Evolutionary conservation across 345 rosid genomes (phyloP).

Genomic region (Garcia nutans): DNA sequence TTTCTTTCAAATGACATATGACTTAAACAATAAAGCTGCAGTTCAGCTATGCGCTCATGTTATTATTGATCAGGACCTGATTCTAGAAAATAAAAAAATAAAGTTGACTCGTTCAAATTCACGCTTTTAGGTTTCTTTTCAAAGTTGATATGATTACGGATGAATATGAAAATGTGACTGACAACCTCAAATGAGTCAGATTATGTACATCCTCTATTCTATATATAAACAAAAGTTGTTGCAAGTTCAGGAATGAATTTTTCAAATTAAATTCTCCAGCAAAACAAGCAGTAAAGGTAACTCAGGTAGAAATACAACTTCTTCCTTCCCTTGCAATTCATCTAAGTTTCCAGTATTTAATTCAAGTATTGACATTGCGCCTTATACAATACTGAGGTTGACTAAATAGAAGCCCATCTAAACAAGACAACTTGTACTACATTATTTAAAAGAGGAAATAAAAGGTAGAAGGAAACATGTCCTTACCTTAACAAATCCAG

Average conservation of each 20-base stretch:
- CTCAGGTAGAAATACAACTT: background rate
- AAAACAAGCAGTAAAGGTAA: background rate
- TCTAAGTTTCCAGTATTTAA: background rate
- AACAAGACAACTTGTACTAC: background rate
- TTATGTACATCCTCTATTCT: background rate
- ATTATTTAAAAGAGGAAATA: background rate
- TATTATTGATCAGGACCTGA: background rate
- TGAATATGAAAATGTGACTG: background rate
- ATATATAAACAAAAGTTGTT: background rate
- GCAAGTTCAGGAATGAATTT: background rate
- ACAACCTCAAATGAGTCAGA: background rate
- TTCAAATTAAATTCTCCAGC: background rate
- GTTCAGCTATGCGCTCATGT: background rate
- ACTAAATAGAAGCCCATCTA: background rate
- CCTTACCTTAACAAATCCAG: constrained; percentile 81
- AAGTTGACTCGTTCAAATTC: background rate
- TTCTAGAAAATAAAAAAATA: background rate
- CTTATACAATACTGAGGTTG: background rate
- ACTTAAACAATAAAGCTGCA: background rate
- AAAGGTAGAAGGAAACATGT: background rate
- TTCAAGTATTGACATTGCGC: background rate
- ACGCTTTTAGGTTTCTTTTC: background rate
- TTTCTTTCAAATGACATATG: background rate
- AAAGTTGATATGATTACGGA: background rate
- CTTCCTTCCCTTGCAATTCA: background rate